Conservation (phyloP, 345 rosid species). For the Gossypium ekmanianum region DNA sequence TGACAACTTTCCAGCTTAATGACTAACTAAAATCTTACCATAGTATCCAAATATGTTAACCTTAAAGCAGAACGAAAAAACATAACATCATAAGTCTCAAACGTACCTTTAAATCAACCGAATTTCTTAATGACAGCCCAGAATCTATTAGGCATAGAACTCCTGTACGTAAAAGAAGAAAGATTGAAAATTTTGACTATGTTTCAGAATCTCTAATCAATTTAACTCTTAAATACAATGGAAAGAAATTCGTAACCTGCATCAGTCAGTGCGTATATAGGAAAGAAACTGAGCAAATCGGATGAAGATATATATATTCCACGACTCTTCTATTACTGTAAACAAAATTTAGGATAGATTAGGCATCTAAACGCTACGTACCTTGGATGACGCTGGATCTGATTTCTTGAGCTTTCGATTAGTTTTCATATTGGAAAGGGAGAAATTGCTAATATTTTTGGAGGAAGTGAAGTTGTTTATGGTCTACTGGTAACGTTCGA, state of each 20-base stretch:
- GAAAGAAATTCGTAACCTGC: conserved; percentile 43
- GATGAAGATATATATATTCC: not conserved
- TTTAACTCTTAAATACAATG: conserved; percentile 16
- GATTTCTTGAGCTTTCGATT: conserved; percentile 45
- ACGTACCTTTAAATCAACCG: conserved; percentile 60
- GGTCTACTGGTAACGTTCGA: not conserved
- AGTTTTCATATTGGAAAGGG: conserved; percentile 36
- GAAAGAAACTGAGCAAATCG: not conserved
- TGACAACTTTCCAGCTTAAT: not conserved
- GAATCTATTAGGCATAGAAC: conserved; percentile 51
- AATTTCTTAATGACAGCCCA: conserved; percentile 42
- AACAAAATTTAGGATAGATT: not conserved
- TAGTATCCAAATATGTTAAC: not conserved
- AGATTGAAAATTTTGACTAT: conserved; percentile 11
- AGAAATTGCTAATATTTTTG: not conserved
- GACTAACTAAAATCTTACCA: not conserved
- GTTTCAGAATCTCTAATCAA: conserved; percentile 18
- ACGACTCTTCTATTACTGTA: not conserved
- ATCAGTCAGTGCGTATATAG: conserved; percentile 58
- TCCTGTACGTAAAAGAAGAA: conserved; percentile 42
- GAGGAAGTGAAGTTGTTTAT: not conserved
- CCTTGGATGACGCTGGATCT: conserved; percentile 46
- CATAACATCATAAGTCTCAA: conserved; percentile 5
- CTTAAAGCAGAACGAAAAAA: not conserved
- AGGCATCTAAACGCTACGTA: conserved; percentile 5